Evolutionary conservation across 1,284 basidiomycete genomes (phyloP), one percentile per base, ranked within the genome.

Genomic region (Schizophyllum commune): DNA sequence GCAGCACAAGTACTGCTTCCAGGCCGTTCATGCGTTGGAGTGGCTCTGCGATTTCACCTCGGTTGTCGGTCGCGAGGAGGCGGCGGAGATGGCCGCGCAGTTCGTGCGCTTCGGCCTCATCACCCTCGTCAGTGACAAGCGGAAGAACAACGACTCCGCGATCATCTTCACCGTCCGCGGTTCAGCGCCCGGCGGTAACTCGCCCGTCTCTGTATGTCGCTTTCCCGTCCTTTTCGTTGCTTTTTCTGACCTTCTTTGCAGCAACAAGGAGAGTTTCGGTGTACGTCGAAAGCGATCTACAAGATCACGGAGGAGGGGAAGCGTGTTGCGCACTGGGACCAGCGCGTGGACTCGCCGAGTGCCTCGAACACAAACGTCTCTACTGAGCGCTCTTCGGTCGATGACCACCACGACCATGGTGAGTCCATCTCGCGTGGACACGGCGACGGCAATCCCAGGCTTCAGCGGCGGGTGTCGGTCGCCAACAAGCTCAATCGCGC

Each of bases 21-120:
- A 86, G 32, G 94, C 96, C 27, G 84, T 92, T 59, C 84, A 84
- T 51, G 95, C 92, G 0, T 81, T 98, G 61, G 94, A 98, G 73
- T 99, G 97, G 97, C 85, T 99, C 59, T 92, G 94, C 72, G 96
- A 99, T 74, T 98, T 95, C 68, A 96, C 96, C 0, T 98, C 96
- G 0, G 92, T 96, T 55, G 94, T 96, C 57, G 96, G 95, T 21
- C 80, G 93, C 59, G 97, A 99, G 71, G 97, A 99, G 74, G 96
- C 95, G 0, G 94, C 94, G 21, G 97, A 99, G 78, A 90, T 98
- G 81, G 88, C 92, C 4, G 97, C 95, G 1, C 97, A 99, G 71
- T 98, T 99, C 70, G 95, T 98, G 56, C 88, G 97, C 53, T 96
- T 97, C 69, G 94, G 94, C 51, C 85, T 96, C 66, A 91, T 99